Base-by-base conservation (phyloP, 306 rosid species). In the Prosopis cineraria region DNA sequence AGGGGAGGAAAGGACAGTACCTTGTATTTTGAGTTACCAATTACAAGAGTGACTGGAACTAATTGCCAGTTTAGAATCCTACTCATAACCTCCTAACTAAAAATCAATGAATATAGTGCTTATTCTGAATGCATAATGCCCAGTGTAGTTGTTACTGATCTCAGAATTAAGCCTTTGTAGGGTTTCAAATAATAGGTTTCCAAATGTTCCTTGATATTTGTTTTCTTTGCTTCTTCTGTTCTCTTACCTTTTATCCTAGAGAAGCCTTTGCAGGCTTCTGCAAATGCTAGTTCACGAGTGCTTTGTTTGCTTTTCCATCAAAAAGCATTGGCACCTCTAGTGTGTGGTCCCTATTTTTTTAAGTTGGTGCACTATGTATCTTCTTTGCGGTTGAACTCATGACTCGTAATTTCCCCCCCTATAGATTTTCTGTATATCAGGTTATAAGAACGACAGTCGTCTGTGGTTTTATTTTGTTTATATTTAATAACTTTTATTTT, bases 1-100 rank as follows among this genome's bases (percentile, higher is more conserved):
- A n/a, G n/a, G n/a, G n/a, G n/a, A n/a, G n/a, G n/a, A n/a, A n/a
- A n/a, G n/a, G n/a, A n/a, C n/a, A n/a, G n/a, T n/a, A n/a, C n/a
- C n/a, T n/a, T n/a, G n/a, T n/a, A n/a, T 9, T 34, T 5, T 73
- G 74, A 65, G 48, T 72, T 72, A 22, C 52, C 9, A 27, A 65
- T 60, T 27, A 63, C 62, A 17, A 37, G 24, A 30, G 24, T 34
- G 34, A n/a, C 34, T 56, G 64, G 64, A 25, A 48, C 24, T 19
- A 19, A 24, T 55, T 74, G 47, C 48, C 30, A 19, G 56, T n/a
- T 39, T 56, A 58, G 25, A 30, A 37, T 68, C 29, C 34, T 52
- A 24, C 3, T 56, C 34, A 17, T 56, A 4, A 66, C 5, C 3
- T 56, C 34, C 33, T 56, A 11, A 66, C 10, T 36, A 66, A 5